Percentiles rank a stretch among this genome's conserved stretches.
These are phyloP conservation scores for Thyridium curvatum DNA, from an alignment of 2,329 filamentous ascomycete species.

Conservation along the genomic window DNA sequence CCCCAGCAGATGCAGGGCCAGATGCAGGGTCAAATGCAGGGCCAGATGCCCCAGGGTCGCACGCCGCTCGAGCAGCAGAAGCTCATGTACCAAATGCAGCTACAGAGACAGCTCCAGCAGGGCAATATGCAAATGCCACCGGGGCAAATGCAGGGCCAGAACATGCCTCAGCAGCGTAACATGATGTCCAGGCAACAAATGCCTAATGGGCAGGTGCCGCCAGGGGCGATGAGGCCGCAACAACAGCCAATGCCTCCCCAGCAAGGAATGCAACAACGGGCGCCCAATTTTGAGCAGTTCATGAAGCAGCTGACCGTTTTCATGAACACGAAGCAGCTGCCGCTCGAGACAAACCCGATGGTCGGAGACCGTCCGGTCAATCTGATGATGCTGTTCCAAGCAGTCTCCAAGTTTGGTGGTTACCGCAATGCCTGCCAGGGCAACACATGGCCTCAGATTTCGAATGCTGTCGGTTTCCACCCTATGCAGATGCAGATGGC, in stretches of 20 bases:
- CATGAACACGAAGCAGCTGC: constrained; percentile 67
- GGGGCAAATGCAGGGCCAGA: constrained; percentile 18
- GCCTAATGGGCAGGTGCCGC: constrained; percentile 51
- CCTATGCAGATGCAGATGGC: constrained; percentile 60
- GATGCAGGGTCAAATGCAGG: constrained; percentile 12
- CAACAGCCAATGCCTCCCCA: constrained; percentile 25
- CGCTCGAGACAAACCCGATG: constrained; percentile 67
- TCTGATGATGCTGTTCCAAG: constrained; percentile 70
- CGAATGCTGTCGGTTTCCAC: constrained; percentile 56
- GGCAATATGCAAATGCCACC: constrained; percentile 35
- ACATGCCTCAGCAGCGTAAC: constrained; percentile 25
- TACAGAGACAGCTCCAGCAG: constrained; percentile 71
- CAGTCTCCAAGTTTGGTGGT: constrained; percentile 70
- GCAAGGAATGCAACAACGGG: constrained; percentile 14
- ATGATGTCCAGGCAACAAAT: constrained; percentile 50
- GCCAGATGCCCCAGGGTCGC: constrained; percentile 30
- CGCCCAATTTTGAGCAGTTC: constrained; percentile 59
- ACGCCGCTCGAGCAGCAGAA: constrained; percentile 66
- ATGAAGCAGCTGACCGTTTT: constrained; percentile 72
- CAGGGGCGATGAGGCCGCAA: constrained; percentile 22
- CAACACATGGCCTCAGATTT: constrained; percentile 70
- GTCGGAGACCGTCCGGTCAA: constrained; percentile 70
- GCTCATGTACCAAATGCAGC: constrained; percentile 75
- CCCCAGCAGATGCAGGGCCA: constrained; percentile 25
- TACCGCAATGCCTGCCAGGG: constrained; percentile 65